Conservation (phyloP, 768 basidiomycete genomes). For the Sutorius australiensis region DNA sequence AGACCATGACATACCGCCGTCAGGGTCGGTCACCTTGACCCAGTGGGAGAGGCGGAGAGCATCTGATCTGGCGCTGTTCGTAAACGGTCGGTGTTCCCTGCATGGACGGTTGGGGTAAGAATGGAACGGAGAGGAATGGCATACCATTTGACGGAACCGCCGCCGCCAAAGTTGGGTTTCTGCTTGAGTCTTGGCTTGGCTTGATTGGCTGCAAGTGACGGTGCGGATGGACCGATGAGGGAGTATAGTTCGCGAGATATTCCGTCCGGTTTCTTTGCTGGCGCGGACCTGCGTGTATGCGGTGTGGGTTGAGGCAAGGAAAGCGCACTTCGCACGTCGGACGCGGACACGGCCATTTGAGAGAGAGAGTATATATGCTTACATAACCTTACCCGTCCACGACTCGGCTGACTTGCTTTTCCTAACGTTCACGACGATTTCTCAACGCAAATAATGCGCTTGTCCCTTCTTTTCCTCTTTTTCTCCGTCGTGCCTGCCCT, state of each 20-base stretch:
- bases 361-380: not conserved
- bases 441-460: not conserved
- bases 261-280: conserved; percentile 74
- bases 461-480: not conserved
- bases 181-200: conserved; percentile 84
- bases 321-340: conserved; percentile 83
- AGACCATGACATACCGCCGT: conserved; percentile 43
- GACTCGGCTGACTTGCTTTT: not conserved
- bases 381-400: not conserved
- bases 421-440: not conserved
- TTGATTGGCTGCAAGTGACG: conserved; percentile 75
- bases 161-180: conserved; percentile 69
- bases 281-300: conserved; percentile 44
- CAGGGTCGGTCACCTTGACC: conserved; percentile 61
- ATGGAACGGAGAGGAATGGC: not conserved
- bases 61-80: conserved; percentile 66
- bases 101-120: not conserved
- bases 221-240: conserved; percentile 91
- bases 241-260: conserved; percentile 91
- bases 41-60: conserved; percentile 77
- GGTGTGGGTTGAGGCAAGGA: conserved; percentile 43
- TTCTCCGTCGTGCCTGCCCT: not conserved
- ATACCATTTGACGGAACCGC: conserved; percentile 70
- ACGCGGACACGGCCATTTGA: conserved; percentile 63
- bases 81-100: conserved; percentile 77